Base-by-base conservation (phyloP, 345 rosid species). In the Eucalyptus marginata region DNA sequence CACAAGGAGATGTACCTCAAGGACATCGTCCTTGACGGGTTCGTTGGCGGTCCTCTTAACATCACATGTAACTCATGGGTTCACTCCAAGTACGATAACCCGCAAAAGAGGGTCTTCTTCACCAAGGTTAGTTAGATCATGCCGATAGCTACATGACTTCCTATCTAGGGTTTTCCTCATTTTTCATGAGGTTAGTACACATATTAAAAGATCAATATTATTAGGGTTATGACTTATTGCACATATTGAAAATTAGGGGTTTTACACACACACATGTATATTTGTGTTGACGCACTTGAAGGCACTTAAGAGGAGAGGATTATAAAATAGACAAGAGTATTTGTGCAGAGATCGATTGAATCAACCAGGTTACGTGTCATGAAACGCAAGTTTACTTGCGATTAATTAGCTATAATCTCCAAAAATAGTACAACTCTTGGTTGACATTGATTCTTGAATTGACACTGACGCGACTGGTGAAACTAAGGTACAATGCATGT, bases 11-110 rank as follows among this genome's bases (percentile, higher is more conserved):
- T 96, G 92, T 92, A 64, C 88, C 22, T 97, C 50, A 86, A 89
- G 76, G 92, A 93, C 22, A 90, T 97, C 13, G 89, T 89, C 43
- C 92, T 97, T 66, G 91, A 93, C 8, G 97, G 98, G 7, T 33
- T 93, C 51, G 54, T 40, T 1, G 47, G 49, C 43, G 95, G 94
- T 40, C 51, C 92, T 1, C 54, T 96, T 25, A 91, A n/a, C 83
- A 56, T 97, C 15, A 54, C 89, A 8, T 95, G 98, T 87, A 59
- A 89, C 25, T 97, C 98, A 4, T 97, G 98, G 98, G 91, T 97
- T 79, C 91, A 92, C 47, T 92, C 97, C 29, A 95, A 95, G 91
- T 90, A 71, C 56, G 90, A 91, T 25, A 91, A 92, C 87, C 91
- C 94, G 6, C 52, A 88, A 3, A 94, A 93, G 85, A 90, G 99